phyloP scores from a whole-genome alignment of 352 stramenopile species.

The Saprolegnia parasitica region DNA sequence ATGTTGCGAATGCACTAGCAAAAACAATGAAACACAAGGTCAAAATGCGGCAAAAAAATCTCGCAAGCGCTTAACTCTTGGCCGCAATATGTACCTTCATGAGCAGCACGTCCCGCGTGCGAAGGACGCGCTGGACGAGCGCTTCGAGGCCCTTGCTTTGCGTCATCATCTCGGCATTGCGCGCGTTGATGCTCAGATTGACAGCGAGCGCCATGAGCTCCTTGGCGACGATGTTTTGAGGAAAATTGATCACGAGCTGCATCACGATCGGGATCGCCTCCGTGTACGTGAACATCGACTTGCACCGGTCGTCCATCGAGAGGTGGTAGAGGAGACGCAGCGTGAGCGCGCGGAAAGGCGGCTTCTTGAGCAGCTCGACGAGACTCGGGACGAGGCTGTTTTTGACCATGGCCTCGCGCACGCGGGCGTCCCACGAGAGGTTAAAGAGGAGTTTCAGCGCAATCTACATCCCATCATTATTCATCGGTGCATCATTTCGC shows the following conservation, averaged over 20 bases:
- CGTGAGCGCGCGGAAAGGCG: conserved; percentile 79
- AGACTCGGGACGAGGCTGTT: conserved; percentile 90
- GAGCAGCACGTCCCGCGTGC: conserved; percentile 86
- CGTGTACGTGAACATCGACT: conserved; percentile 93
- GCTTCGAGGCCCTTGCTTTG: conserved; percentile 83
- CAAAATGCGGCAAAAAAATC: no score
- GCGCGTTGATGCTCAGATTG: conserved; percentile 89
- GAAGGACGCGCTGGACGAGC: conserved; percentile 84
- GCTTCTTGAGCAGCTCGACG: conserved; percentile 90
- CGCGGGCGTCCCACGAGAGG: conserved; percentile 87
- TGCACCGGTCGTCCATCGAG: conserved; percentile 92
- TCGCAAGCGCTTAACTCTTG: no score
- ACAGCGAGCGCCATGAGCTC: conserved; percentile 92
- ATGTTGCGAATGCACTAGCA: conserved; percentile 75
- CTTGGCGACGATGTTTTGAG: conserved; percentile 87
- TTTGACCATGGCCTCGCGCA: conserved; percentile 82
- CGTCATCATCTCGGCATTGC: conserved; percentile 89
- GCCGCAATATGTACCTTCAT: no score
- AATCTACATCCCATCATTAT: no score
- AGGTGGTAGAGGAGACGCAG: conserved; percentile 93
- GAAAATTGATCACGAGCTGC: conserved; percentile 93
- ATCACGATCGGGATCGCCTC: conserved; percentile 93
- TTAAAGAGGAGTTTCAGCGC: conserved; percentile 91
- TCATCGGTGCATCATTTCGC: background rate
- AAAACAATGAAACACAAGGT: no score